A percentile compares a stretch with the other conserved stretches of the same genome.
phyloP scores from a whole-genome alignment of 352 stramenopile genomes.

The Pythium aphanidermatum region DNA sequence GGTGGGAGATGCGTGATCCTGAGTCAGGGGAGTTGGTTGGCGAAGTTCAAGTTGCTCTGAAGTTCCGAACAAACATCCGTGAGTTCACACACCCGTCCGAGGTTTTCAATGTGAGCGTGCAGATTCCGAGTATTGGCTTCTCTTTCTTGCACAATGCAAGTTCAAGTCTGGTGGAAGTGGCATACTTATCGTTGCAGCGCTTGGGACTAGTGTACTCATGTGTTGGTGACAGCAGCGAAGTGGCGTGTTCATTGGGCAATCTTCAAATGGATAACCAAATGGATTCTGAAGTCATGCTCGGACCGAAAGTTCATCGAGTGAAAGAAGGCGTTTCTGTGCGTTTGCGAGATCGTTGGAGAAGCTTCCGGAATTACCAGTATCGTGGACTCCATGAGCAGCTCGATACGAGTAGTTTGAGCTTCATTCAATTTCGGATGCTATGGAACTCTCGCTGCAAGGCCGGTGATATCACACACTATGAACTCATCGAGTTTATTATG shows the following conservation, averaged over 20 bases:
- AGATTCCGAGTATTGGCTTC: constrained; percentile 74
- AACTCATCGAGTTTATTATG: constrained; percentile 82
- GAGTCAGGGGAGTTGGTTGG: constrained; percentile 70
- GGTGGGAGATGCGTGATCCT: constrained; percentile 79
- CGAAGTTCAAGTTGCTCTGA: constrained; percentile 76
- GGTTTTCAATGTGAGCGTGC: constrained; percentile 71
- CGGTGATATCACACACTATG: constrained; percentile 78
- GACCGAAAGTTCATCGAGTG: constrained; percentile 72
- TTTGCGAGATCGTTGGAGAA: constrained; percentile 75
- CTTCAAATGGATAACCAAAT: constrained; percentile 90
- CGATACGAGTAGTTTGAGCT: constrained; percentile 58
- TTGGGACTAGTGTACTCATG: constrained; percentile 72
- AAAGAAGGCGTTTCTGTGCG: constrained; percentile 85
- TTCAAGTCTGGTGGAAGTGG: constrained; percentile 81
- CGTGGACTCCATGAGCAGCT: constrained; percentile 75
- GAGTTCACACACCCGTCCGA: constrained; percentile 47
- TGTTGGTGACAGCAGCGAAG: constrained; percentile 71
- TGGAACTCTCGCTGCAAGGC: constrained; percentile 79
- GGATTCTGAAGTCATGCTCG: constrained; percentile 78
- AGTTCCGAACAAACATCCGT: constrained; percentile 63
- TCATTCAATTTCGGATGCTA: constrained; percentile 83
- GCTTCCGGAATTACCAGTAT: constrained; percentile 81
- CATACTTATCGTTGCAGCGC: constrained; percentile 79
- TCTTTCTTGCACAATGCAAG: constrained; percentile 84
- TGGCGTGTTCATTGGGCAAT: constrained; percentile 79